Evolutionary conservation across 495 filamentous ascomycete species (phyloP).

Genomic region (Lindgomyces ingoldianus): DNA sequence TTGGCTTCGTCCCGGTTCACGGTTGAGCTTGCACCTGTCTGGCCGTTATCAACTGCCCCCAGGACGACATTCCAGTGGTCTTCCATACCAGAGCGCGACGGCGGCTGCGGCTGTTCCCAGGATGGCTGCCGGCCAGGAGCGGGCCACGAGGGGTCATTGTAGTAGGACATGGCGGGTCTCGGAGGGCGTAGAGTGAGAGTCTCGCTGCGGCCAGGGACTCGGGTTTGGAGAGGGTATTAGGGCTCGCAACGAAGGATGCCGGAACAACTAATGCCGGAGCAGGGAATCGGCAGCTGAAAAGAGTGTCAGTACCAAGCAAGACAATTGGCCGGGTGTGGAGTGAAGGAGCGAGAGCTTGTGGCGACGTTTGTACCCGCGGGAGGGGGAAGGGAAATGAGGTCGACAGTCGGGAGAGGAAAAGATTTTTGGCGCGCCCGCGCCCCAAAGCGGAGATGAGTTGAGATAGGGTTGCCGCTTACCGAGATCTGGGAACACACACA

Average conservation of each 20-base stretch:
- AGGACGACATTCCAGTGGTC: conserved; percentile 22
- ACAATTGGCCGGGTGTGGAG: not conserved
- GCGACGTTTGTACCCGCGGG: not conserved
- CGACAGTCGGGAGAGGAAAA: conserved; percentile 18
- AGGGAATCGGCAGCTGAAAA: conserved; percentile 14
- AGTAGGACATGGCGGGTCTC: conserved; percentile 72
- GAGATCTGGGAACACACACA: conserved; percentile 2
- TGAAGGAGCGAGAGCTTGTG: not conserved
- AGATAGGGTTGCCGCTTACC: conserved; percentile 20
- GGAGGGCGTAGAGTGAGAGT: conserved; percentile 12
- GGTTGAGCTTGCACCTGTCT: conserved; percentile 66
- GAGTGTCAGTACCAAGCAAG: conserved; percentile 1
- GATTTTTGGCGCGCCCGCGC: conserved; percentile 36
- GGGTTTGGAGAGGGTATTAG: conserved; percentile 9
- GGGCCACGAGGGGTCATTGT: conserved; percentile 81
- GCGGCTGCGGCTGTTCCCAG: conserved; percentile 84
- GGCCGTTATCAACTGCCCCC: conserved; percentile 34
- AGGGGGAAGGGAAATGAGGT: conserved; percentile 16
- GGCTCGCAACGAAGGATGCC: conserved; percentile 21
- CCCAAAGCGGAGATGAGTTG: conserved; percentile 23
- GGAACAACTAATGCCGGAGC: conserved; percentile 7
- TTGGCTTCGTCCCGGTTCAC: conserved; percentile 67
- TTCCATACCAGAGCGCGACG: conserved; percentile 77
- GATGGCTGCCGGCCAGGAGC: conserved; percentile 65
- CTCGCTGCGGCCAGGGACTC: conserved; percentile 14